These are phyloP conservation scores for Podospora didyma DNA, from an alignment of 495 filamentous ascomycete genomes.

Conservation along the genomic window DNA sequence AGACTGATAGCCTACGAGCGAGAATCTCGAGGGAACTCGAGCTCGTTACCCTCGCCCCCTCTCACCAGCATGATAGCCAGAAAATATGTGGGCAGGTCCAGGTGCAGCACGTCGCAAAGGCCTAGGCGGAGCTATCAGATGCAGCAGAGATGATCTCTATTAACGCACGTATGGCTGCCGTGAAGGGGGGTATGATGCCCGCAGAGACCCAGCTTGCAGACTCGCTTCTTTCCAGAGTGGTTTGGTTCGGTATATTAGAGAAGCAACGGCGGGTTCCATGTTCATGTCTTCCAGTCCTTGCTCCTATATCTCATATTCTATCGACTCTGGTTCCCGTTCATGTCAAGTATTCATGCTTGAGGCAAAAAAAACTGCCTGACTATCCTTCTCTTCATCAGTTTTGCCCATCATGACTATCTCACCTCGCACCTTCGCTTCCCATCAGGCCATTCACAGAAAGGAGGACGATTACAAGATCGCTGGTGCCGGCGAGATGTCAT, in stretches of 20 bases:
- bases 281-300: too few species aligned
- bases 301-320: too few species aligned
- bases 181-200: neutral
- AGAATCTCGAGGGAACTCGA: neutral
- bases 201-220: neutral
- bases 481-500: neutral
- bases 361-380: neutral
- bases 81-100: neutral
- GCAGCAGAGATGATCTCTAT: conserved; percentile 18
- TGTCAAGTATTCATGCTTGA: too few species aligned
- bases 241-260: neutral
- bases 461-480: conserved; percentile 1
- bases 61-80: neutral
- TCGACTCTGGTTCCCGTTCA: too few species aligned
- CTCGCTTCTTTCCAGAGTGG: neutral
- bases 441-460: neutral
- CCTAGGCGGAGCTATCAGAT: conserved; percentile 8
- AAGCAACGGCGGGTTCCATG: too few species aligned
- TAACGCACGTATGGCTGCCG: conserved; percentile 1
- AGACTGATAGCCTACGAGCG: too few species aligned
- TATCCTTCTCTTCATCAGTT: neutral
- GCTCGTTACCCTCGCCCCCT: neutral
- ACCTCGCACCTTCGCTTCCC: too few species aligned
- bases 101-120: neutral
- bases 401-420: too few species aligned